These are phyloP conservation scores for Naganishia onofrii DNA, from an alignment of 768 basidiomycete species.

Conservation along the genomic window DNA sequence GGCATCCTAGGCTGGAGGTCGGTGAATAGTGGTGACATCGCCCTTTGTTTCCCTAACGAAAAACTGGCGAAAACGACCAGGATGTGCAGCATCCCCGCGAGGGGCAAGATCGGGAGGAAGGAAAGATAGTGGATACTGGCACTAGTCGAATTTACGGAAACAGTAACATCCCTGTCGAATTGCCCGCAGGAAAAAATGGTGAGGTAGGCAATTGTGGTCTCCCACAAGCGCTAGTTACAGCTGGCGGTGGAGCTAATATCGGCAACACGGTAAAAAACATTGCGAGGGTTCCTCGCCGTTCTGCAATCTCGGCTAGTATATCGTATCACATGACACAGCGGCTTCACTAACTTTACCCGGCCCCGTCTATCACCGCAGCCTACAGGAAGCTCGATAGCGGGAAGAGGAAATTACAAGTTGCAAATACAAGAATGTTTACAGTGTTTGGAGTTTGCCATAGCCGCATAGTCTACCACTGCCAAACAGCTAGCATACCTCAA, in stretches of 20 bases:
- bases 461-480: no score
- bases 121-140: not conserved
- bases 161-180: not conserved
- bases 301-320: not conserved
- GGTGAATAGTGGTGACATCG: constrained; percentile 24
- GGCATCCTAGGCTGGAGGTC: constrained; percentile 1
- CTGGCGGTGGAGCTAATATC: constrained; percentile 9
- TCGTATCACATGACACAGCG: not conserved
- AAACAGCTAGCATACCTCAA: no score
- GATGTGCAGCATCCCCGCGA: not conserved
- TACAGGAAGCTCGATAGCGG: no score
- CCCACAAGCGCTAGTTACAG: not conserved
- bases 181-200: no score
- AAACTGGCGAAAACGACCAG: not conserved
- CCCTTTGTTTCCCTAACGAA: constrained; percentile 6
- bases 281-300: not conserved
- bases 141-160: not conserved
- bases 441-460: no score
- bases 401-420: no score
- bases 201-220: not conserved
- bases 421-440: no score
- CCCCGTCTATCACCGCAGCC: not conserved
- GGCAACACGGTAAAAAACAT: constrained; percentile 17
- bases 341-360: not conserved
- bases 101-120: constrained; percentile 20